These are phyloP conservation scores for Agaricus subrufescens DNA, from an alignment of 768 basidiomycete species.

Conservation along the genomic window DNA sequence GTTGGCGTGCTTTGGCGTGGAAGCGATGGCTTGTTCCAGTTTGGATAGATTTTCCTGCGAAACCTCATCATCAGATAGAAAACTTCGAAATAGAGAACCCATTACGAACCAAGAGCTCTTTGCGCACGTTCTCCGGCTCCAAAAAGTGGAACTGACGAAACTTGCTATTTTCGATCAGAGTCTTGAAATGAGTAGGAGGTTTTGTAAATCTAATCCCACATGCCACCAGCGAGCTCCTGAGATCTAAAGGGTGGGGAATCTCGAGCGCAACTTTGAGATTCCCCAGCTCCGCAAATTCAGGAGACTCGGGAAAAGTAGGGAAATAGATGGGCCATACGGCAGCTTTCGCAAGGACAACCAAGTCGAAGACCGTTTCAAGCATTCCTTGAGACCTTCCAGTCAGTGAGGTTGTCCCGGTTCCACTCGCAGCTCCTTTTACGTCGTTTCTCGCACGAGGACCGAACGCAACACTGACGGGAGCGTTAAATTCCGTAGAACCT, in stretches of 20 bases:
- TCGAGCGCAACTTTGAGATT: neutral
- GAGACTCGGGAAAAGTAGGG: neutral
- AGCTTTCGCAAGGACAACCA: constrained; percentile 15
- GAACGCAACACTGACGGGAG: neutral
- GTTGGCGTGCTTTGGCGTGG: neutral
- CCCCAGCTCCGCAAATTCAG: neutral
- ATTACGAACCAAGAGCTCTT: neutral
- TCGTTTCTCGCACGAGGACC: constrained; percentile 7
- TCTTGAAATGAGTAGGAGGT: neutral
- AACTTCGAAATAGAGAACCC: no score
- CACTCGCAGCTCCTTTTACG: constrained; percentile 24
- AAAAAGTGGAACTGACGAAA: neutral
- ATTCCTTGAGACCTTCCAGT: constrained; percentile 22
- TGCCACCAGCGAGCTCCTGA: constrained; percentile 1
- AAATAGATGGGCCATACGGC: constrained; percentile 31
- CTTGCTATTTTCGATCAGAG: neutral
- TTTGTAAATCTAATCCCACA: constrained; percentile 7
- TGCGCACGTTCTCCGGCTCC: neutral
- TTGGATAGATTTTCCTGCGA: neutral
- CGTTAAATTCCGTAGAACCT: neutral
- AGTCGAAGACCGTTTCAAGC: constrained; percentile 23
- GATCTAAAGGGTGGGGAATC: neutral
- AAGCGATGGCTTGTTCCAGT: neutral
- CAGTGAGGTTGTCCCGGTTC: constrained; percentile 15
- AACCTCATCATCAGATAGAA: neutral